Base-by-base conservation (phyloP, 2,329 filamentous ascomycete genomes). In the Aspergillus quadricinctus region DNA sequence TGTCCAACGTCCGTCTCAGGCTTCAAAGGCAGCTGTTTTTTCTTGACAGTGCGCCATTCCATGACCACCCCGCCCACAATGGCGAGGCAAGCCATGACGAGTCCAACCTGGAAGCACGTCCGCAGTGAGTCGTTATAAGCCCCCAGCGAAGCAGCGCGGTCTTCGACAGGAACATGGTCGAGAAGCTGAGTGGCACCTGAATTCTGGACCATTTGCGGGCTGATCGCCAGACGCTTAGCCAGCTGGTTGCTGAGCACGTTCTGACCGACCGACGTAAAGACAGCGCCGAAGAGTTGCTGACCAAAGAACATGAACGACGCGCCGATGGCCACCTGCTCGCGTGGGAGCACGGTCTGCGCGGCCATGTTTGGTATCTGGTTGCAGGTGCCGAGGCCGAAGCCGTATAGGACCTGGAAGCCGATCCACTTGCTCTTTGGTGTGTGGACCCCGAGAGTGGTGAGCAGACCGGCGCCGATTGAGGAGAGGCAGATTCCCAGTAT, bases 211-310 rank as follows among this genome's bases (percentile, higher is more conserved):
- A 17, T 7, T 37, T 37, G 31, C 5, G 31, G 6, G 17, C 31
- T 37, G 2, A 37, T 37, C 14, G 5, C 35, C 5, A 57, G 31
- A 9, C 35, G 35, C 11, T 25, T 23, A 4, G 8, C 40, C 28
- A 57, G 17, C 17, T 54, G 52, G 14, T 57, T 29, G 11, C 31
- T 29, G 10, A 57, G 43, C 3, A 57, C 49, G 40, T 52, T 54
- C 48, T 54, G 23, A 1, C 72, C 80, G 41, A 81, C 76, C 2
- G 76, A 75, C 37, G 83, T 72, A 59, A 83, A 82, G 2, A 83
- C 55, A 0, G 72, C 66, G 9, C 68, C 70, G 4, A 67, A 67
- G 23, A 76, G 66, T 1, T 61, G 69, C 45, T 75, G 69, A 21
- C 61, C 60, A 57, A 76, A 75, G 31, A 72, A 67, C 31, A 74